phyloP scores from a whole-genome alignment of 495 filamentous ascomycete species.

The Lasiosphaeriaceae sp. region DNA sequence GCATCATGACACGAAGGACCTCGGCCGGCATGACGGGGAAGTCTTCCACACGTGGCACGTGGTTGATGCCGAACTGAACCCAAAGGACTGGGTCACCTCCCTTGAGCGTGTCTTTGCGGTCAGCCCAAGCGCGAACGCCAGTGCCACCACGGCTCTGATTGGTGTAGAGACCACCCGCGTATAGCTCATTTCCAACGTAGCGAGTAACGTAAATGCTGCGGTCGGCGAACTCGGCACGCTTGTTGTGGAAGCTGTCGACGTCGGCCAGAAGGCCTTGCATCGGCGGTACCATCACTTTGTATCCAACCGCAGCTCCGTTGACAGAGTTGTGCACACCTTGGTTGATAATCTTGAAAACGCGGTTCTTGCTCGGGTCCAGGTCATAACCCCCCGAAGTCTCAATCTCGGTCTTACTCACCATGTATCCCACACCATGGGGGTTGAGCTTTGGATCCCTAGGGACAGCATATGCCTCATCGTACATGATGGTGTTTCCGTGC shows the following conservation, averaged over 20 bases:
- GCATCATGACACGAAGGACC: conserved; percentile 49
- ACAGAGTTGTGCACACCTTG: conserved; percentile 59
- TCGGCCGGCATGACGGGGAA: conserved; percentile 53
- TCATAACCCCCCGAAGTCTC: conserved; percentile 52
- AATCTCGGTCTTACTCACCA: conserved; percentile 56
- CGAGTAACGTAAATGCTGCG: conserved; percentile 78
- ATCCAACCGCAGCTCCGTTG: conserved; percentile 72
- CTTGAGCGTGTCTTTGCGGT: conserved; percentile 16
- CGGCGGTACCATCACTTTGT: conserved; percentile 69
- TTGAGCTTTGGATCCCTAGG: conserved; percentile 60
- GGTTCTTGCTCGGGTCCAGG: conserved; percentile 57
- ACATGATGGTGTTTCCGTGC: conserved; percentile 63
- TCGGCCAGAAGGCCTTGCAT: conserved; percentile 81
- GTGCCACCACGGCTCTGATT: conserved; percentile 56
- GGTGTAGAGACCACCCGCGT: conserved; percentile 79
- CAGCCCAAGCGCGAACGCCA: conserved; percentile 23
- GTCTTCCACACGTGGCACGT: conserved; percentile 58
- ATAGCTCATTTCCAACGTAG: conserved; percentile 75
- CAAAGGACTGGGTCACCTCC: conserved; percentile 49
- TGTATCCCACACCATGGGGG: conserved; percentile 76
- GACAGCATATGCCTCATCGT: conserved; percentile 56
- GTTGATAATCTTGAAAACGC: conserved; percentile 81
- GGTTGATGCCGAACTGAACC: conserved; percentile 58
- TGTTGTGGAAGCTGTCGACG: conserved; percentile 61
- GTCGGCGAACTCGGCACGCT: conserved; percentile 78